Percentiles rank a stretch among this genome's conserved stretches.
These are phyloP conservation scores for Paracamarosporium sp. DNA, from an alignment of 2,329 filamentous ascomycete species.

Conservation along the genomic window DNA sequence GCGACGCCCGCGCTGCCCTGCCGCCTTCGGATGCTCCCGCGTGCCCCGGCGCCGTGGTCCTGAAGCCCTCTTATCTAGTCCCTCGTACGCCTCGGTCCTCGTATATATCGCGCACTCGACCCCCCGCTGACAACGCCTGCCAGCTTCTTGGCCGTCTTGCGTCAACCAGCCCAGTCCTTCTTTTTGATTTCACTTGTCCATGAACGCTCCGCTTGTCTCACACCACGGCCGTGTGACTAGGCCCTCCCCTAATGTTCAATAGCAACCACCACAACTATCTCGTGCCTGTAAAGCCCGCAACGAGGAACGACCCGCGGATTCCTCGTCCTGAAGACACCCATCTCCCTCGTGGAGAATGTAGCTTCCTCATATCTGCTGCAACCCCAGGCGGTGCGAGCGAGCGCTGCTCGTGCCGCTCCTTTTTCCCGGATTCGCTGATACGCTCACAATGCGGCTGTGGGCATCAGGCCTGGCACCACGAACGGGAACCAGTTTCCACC, in stretches of 20 bases:
- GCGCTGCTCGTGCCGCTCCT: constrained; percentile 54
- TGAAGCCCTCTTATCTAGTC: constrained; percentile 41
- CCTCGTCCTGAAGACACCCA: constrained; percentile 45
- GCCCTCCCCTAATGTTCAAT: constrained; percentile 47
- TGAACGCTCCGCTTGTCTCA: constrained; percentile 34
- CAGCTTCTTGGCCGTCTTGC: constrained; percentile 16
- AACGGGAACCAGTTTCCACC: constrained; percentile 39
- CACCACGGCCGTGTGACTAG: constrained; percentile 31
- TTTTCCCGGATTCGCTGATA: constrained; percentile 46
- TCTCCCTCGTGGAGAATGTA: constrained; percentile 48
- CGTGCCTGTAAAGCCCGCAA: constrained; percentile 35
- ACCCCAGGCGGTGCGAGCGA: constrained; percentile 35
- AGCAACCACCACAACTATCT: constrained; percentile 37
- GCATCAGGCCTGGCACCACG: constrained; percentile 56
- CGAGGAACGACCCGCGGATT: constrained; percentile 35
- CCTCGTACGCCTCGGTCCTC: constrained; percentile 39
- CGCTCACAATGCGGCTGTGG: constrained; percentile 55
- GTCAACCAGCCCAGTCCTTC: constrained; percentile 15
- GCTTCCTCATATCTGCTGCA: constrained; percentile 39
- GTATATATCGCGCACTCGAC: constrained; percentile 36
- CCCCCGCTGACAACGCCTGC: constrained; percentile 30
- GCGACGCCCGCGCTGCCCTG: constrained; percentile 19
- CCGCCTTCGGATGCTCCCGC: constrained; percentile 39
- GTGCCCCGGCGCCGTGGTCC: constrained; percentile 28
- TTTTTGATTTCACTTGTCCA: constrained; percentile 27